Conservation (phyloP, 1,284 basidiomycete genomes). For the Pseudozyma hubeiensis region DNA sequence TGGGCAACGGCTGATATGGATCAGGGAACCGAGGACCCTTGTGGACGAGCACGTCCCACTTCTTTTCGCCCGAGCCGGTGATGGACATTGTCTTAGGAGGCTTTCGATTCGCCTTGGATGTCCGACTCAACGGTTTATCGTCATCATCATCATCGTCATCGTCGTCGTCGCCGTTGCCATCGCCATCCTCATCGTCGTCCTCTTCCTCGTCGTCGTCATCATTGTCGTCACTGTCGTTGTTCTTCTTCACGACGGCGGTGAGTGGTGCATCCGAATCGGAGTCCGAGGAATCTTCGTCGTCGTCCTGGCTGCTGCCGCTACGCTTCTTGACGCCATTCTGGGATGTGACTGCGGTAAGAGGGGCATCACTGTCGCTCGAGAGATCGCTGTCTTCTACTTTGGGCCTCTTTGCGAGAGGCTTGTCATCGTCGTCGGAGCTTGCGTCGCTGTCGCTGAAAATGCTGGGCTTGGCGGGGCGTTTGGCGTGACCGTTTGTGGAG, state of each 20-base stretch:
- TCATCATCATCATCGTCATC: constrained; percentile 70
- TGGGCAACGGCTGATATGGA: constrained; percentile 87
- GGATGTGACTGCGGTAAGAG: constrained; percentile 38
- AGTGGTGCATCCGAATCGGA: constrained; percentile 56
- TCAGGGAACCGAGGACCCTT: constrained; percentile 96
- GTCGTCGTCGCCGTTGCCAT: constrained; percentile 50
- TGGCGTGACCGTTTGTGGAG: constrained; percentile 36
- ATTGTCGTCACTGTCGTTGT: constrained; percentile 24
- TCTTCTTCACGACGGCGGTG: constrained; percentile 43
- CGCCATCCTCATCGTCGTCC: constrained; percentile 43
- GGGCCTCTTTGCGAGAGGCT: constrained; percentile 43
- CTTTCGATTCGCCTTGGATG: constrained; percentile 34
- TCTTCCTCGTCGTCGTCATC: constrained; percentile 45
- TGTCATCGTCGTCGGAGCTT: constrained; percentile 48
- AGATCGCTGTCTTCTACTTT: constrained; percentile 26
- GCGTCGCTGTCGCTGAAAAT: constrained; percentile 34
- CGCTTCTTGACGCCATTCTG: constrained; percentile 47
- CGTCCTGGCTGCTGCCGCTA: constrained; percentile 16
- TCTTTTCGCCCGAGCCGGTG: constrained; percentile 66
- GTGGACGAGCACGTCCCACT: constrained; percentile 94
- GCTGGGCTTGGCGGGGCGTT: constrained; percentile 29
- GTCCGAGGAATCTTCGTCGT: constrained; percentile 32
- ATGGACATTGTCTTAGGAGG: constrained; percentile 48
- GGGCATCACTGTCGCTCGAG: constrained; percentile 41
- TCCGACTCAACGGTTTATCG: constrained; percentile 70